phyloP scores from a whole-genome alignment of 129 eudicot species.

The Flaveria robusta region DNA sequence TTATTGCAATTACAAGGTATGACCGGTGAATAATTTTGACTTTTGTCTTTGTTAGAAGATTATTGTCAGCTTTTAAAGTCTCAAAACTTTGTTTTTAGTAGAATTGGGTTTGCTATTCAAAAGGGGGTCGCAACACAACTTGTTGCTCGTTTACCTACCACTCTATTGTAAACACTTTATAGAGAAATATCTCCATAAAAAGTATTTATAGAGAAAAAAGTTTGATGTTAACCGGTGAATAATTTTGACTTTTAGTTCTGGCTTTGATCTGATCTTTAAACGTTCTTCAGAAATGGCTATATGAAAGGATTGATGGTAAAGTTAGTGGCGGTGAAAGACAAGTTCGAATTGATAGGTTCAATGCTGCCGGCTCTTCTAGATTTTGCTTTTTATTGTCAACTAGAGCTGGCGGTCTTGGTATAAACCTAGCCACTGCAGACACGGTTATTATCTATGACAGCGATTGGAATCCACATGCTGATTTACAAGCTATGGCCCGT shows the following conservation, averaged over 20 bases:
- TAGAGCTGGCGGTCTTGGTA: conserved; percentile 98
- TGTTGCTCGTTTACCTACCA: no score
- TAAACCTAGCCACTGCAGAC: conserved; percentile 98
- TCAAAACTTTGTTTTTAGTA: no score
- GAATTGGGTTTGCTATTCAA: no score
- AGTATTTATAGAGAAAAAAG: no score
- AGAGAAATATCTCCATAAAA: no score
- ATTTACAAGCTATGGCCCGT: conserved; percentile 99
- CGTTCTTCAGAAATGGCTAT: conserved; percentile 71
- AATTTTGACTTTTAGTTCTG: conserved; percentile 13
- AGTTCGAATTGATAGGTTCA: conserved; percentile 92
- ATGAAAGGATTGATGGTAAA: conserved; percentile 97
- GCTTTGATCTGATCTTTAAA: conserved; percentile 9
- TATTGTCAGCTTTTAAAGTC: no score
- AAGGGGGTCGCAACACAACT: no score
- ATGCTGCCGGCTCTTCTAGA: conserved; percentile 84
- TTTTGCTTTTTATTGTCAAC: conserved; percentile 94
- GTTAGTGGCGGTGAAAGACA: conserved; percentile 99
- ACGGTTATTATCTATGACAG: conserved; percentile 96
- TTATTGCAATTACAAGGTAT: conserved; percentile 80
- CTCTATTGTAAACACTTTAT: no score
- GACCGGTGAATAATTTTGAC: conserved; percentile 2
- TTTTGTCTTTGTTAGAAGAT: conserved; percentile 80
- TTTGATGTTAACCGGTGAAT: no score
- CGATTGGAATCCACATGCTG: conserved; percentile 99